Base-by-base conservation (phyloP, 2,329 filamentous ascomycete species). In the Clarireedia homoeocarpa region DNA sequence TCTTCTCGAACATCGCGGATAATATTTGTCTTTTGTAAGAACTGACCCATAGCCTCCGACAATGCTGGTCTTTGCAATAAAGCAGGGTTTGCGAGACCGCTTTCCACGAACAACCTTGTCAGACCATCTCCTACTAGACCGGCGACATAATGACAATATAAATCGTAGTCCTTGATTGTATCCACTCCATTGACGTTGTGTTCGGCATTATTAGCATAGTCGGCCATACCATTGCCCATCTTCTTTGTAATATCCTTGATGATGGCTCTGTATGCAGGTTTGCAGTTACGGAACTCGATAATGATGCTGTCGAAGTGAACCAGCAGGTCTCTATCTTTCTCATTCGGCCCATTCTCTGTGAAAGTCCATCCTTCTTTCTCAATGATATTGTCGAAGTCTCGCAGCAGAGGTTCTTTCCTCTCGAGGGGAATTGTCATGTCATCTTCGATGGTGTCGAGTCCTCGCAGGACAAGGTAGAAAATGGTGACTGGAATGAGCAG, bases 141-240 rank as follows among this genome's bases (percentile, higher is more conserved):
- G n/a, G 94, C 94, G 30, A 99, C 94, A 69, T 97, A 97, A 72
- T 95, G 91, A 75, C 94, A 99, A 77, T 99, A 99, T 54, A 91
- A 76, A 74, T 99, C 91, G 72, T 97, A 99, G 65, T 97, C 91
- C 52, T 86, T 80, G 64, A 95, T 75, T 0, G 88, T 92, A 68
- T 90, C 80, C 58, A 97, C 86, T 48, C 90, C 90, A 58, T 90
- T 83, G 62, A 81, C 76, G 65, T 91, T 89, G 72, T 88, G 81
- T 65, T 94, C 89, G 14, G 89, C 85, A 66, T 95, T 94, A 63
- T 88, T 78, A 42, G 83, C 88, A 71, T 95, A 99, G 73, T 99
- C 92, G 27, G 94, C 94, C 94, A 99, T 99, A 64, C 94, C 94
- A 68, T 97, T 91, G 61, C 91, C 92, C 94, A 99, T 99, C 74